Evolutionary conservation across 352 stramenopile species (phyloP).

Genomic region (Phytophthora brassicae): DNA sequence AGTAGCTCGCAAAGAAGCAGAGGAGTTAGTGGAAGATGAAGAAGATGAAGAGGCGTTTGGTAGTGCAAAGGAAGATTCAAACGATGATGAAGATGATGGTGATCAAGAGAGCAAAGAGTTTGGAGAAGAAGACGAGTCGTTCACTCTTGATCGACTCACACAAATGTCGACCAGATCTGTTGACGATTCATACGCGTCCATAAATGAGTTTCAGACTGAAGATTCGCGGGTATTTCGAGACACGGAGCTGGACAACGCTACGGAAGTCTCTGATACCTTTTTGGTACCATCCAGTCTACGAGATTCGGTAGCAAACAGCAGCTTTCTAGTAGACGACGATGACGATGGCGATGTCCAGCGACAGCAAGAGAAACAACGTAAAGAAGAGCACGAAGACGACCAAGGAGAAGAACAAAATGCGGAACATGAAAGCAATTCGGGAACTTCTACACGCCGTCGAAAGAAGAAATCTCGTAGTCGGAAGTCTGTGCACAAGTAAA

Average conservation of each 20-base stretch:
- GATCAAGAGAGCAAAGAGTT: constrained; percentile 21
- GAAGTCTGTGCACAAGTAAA: no score
- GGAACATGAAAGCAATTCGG: constrained; percentile 4
- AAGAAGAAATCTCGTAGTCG: constrained; percentile 32
- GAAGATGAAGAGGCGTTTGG: constrained; percentile 35
- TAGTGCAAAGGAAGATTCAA: constrained; percentile 26
- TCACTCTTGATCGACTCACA: constrained; percentile 13
- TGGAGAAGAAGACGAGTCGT: not conserved
- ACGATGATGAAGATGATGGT: constrained; percentile 30
- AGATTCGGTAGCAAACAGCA: constrained; percentile 8
- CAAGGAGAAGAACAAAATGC: constrained; percentile 10
- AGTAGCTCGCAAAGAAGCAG: constrained; percentile 18
- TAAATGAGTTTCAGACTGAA: constrained; percentile 9
- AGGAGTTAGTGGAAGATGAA: constrained; percentile 28
- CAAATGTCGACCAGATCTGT: constrained; percentile 23
- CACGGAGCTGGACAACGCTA: constrained; percentile 27
- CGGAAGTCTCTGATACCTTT: constrained; percentile 19
- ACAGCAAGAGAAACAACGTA: constrained; percentile 18
- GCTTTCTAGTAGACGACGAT: constrained; percentile 27
- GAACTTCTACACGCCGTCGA: constrained; percentile 13
- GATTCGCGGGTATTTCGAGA: constrained; percentile 34
- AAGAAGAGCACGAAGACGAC: constrained; percentile 16
- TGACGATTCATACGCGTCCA: constrained; percentile 39
- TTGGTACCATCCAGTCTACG: constrained; percentile 19
- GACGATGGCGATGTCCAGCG: constrained; percentile 17